Evolutionary conservation across 108 stramenopile species (phyloP), one percentile per base, ranked within the genome.

Genomic region (Discostella stelligeroides): DNA sequence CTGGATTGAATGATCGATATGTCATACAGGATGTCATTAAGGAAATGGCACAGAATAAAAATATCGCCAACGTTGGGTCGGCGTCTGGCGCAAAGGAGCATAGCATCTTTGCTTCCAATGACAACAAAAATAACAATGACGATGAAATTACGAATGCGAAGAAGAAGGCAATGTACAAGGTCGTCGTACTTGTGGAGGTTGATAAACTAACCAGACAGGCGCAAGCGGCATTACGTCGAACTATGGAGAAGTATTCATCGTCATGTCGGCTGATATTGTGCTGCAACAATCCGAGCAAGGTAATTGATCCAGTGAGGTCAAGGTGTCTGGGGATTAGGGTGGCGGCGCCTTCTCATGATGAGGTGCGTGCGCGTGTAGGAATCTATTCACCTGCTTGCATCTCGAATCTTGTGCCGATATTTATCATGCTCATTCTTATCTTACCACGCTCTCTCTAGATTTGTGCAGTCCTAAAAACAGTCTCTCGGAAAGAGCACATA

Each of bases 21-120:
- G 96, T 98, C 58, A 90, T 99, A 15, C 97, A 98, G 70, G 97
- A 98, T 67, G 95, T 98, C 71, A 97, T 99, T 84, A 99, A 99
- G 79, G 97, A 99, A 80, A 98, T 98, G 63, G 99, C 99, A 0
- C 76, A 78, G 27, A 90, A 79, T 63, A 88, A 84, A 55, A 89
- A 85, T 51, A 82, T 91, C 57, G 80, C 72, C 47, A 73, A 62
- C 53, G 53, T 68, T 60, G 69, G 83, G 13, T 30, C 30, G 39
- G 21, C 1, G 3, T 20, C 46, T 18, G 37, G 42, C 28, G 30
- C 20, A 45, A 55, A 45, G 70, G 69, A 50, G 41, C 34, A 41
- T 34, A 42, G 23, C 9, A 38, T 55, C 4, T 38, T 37, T 21
- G 67, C 67, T 3, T 53, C 51, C 23, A 6, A 57, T 27, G 64